A percentile compares a stretch with the other conserved stretches of the same genome.
These are phyloP conservation scores for Trypanosoma brucei DNA, from an alignment of 208 protist species.

Conservation along the genomic window DNA sequence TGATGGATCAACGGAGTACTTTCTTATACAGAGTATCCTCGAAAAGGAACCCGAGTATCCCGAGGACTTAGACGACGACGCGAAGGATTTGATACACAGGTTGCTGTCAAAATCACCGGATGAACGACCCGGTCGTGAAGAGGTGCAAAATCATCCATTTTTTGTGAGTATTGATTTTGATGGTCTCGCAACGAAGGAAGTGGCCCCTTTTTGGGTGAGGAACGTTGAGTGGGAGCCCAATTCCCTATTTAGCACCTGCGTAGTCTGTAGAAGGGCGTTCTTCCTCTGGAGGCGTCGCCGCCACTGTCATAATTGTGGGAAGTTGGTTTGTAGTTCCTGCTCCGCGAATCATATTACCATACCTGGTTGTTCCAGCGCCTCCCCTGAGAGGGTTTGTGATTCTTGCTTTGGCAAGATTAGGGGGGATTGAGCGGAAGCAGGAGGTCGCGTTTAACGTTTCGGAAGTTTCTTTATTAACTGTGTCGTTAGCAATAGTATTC, in stretches of 20 bases:
- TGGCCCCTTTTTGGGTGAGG: slow-evolving; percentile 55
- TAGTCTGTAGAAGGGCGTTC: slow-evolving; percentile 60
- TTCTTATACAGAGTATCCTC: slow-evolving; percentile 85
- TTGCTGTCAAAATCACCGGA: slow-evolving; percentile 71
- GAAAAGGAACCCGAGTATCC: slow-evolving; percentile 78
- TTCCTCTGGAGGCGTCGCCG: slow-evolving; percentile 45
- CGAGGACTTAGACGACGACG: slow-evolving; percentile 57
- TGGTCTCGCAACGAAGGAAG: slow-evolving; percentile 29
- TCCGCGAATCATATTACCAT: slow-evolving; percentile 33
- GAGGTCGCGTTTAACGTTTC: neutral
- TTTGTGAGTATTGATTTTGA: slow-evolving; percentile 64
- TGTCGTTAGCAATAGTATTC: neutral
- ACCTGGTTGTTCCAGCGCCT: slow-evolving; percentile 28
- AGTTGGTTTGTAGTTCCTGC: slow-evolving; percentile 81
- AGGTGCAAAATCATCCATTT: slow-evolving; percentile 78
- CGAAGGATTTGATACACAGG: slow-evolving; percentile 71
- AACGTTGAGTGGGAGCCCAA: slow-evolving; percentile 84
- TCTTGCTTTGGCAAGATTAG: slow-evolving; percentile 22
- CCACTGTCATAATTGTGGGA: slow-evolving; percentile 85
- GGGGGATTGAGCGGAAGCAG: neutral
- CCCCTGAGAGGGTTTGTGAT: slow-evolving; percentile 48
- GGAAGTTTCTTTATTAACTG: slow-evolving; percentile 2
- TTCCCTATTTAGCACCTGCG: slow-evolving; percentile 49
- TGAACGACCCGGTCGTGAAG: slow-evolving; percentile 51
- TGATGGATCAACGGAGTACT: slow-evolving; percentile 79